phyloP scores from a whole-genome alignment of 2,329 filamentous ascomycete genomes.

The Stemphylium vesicarium region DNA sequence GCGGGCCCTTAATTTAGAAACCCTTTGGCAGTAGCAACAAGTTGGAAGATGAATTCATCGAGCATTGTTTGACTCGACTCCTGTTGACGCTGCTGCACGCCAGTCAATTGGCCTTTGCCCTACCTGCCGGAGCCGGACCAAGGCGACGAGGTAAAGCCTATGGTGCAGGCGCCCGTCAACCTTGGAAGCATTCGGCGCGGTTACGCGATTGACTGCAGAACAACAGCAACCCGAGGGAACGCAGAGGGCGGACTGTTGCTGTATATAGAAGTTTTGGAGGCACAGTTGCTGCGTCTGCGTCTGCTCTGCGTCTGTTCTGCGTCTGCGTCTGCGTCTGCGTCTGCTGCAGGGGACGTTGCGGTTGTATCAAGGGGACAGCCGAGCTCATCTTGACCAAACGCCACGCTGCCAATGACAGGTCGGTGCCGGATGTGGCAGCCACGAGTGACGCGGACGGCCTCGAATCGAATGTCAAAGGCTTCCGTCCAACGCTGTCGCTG shows the following conservation, averaged over 20 bases:
- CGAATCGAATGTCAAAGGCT: not conserved
- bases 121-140: slow-evolving; percentile 6
- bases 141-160: slow-evolving; percentile 4
- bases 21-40: not conserved
- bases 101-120: not conserved
- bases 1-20: slow-evolving; percentile 12
- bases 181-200: not conserved
- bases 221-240: not conserved
- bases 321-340: not conserved
- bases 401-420: slow-evolving; percentile 6
- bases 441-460: slow-evolving; percentile 1
- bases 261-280: slow-evolving; percentile 5
- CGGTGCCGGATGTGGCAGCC: slow-evolving; percentile 2
- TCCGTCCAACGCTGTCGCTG: no score
- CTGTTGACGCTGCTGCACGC: not conserved
- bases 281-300: not conserved
- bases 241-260: not conserved
- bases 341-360: slow-evolving; percentile 3
- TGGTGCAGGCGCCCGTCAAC: not conserved
- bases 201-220: not conserved
- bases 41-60: no score
- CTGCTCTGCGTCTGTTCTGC: no score
- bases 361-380: slow-evolving; percentile 6
- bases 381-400: slow-evolving; percentile 4
- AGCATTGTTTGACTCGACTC: no score